Percentiles rank a stretch among this genome's conserved stretches.
Evolutionary conservation across 441 rosid species (phyloP).

Genomic region (Pelargonium myrrhifolium): DNA sequence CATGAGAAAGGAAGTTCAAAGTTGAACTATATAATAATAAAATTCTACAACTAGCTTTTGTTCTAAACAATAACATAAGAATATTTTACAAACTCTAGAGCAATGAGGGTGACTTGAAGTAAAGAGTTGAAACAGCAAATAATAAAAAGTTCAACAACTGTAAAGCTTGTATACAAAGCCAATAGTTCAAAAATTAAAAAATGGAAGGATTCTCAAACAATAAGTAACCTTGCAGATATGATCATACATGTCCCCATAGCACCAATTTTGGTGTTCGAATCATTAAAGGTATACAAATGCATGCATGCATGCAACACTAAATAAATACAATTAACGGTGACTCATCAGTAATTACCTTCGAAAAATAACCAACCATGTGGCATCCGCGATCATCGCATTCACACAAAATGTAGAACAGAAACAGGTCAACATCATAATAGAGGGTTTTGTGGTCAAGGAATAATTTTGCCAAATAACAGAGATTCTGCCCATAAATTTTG

Average conservation of each 20-base stretch:
- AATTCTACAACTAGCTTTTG: no score
- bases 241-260: not conserved
- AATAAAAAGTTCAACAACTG: not conserved
- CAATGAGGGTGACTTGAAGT: no score
- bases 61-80: no score
- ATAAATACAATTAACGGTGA: constrained; percentile 3
- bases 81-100: no score
- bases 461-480: constrained; percentile 90
- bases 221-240: not conserved
- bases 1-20: no score
- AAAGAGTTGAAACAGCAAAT: no score
- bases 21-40: no score
- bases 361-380: constrained; percentile 99
- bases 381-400: constrained; percentile 99
- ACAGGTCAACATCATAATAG: constrained; percentile 92
- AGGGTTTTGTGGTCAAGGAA: constrained; percentile 99
- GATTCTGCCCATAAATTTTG: constrained; percentile 97
- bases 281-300: no score
- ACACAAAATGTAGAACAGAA: constrained; percentile 82
- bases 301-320: not conserved
- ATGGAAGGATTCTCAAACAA: not conserved
- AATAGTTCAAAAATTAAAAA: not conserved
- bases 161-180: not conserved
- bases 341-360: constrained; percentile 53
- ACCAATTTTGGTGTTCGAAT: not conserved